Conservation (phyloP, 805 yeast genomes). For the Lachancea meyersii region DNA sequence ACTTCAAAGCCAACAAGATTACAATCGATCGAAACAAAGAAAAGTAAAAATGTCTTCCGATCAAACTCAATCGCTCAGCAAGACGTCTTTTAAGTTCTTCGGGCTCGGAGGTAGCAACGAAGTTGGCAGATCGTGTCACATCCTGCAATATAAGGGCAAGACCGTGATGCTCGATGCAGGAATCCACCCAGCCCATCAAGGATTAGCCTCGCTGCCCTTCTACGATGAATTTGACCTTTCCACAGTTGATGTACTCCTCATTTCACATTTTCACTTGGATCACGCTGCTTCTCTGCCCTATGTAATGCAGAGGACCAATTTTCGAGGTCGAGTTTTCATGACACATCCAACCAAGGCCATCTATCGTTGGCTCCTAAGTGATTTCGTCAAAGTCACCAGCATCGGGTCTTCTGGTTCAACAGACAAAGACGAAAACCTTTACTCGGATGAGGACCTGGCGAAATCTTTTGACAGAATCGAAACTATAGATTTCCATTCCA, state of each 20-base stretch:
- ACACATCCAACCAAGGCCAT: slow-evolving; percentile 99
- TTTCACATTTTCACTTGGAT: slow-evolving; percentile 94
- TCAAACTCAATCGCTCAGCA: slow-evolving; percentile 6
- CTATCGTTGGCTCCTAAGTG: slow-evolving; percentile 89
- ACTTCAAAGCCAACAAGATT: too few relatives aligned
- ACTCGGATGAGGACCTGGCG: slow-evolving; percentile 84
- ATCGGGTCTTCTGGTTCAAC: slow-evolving; percentile 40
- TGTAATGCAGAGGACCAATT: slow-evolving; percentile 94
- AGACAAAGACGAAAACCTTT: slow-evolving; percentile 46
- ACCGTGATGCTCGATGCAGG: slow-evolving; percentile 98
- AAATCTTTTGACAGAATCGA: slow-evolving; percentile 86
- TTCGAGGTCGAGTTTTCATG: slow-evolving; percentile 95
- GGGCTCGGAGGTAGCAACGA: slow-evolving; percentile 98
- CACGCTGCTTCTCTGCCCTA: slow-evolving; percentile 98
- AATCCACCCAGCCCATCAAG: slow-evolving; percentile 91
- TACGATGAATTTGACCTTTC: slow-evolving; percentile 92
- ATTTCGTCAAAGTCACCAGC: slow-evolving; percentile 84
- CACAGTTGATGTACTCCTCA: slow-evolving; percentile 75
- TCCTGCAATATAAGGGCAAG: slow-evolving; percentile 85
- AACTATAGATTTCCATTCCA: slow-evolving; percentile 92
- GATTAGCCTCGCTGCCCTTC: slow-evolving; percentile 86
- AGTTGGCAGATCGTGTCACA: slow-evolving; percentile 95
- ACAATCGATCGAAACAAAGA: too few relatives aligned
- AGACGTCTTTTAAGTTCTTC: slow-evolving; percentile 54
- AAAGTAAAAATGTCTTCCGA: slow-evolving; percentile 4